These are phyloP conservation scores for Caulochytrium protostelioides DNA, from an alignment of 371 early-diverging fungal species.

Conservation along the genomic window DNA sequence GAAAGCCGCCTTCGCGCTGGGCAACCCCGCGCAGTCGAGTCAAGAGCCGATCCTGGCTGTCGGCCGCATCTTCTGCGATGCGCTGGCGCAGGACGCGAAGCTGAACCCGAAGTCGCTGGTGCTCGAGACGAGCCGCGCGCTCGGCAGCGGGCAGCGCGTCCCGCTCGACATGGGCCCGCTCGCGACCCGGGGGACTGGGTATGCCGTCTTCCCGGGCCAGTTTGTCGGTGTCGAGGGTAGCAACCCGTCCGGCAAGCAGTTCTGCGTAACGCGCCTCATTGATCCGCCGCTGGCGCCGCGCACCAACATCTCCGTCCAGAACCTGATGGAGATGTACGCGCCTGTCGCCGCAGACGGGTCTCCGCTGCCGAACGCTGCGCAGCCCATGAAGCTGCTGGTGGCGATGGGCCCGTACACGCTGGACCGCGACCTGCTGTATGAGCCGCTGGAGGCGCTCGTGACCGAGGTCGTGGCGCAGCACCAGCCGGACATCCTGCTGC, in stretches of 20 bases:
- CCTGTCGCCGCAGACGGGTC: background rate
- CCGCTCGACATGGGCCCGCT: slow-evolving; percentile 31
- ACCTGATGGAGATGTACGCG: slow-evolving; percentile 7
- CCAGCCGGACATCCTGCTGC: slow-evolving; percentile 50
- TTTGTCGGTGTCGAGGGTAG: slow-evolving; percentile 16
- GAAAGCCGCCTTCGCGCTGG: slow-evolving; percentile 10
- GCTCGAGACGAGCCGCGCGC: slow-evolving; percentile 47
- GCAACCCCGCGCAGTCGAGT: slow-evolving; percentile 36
- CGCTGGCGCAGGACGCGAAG: slow-evolving; percentile 18
- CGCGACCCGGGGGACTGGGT: slow-evolving; percentile 1
- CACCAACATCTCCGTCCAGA: slow-evolving; percentile 5
- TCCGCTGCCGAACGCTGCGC: background rate
- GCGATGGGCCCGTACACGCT: slow-evolving; percentile 72
- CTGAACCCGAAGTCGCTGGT: slow-evolving; percentile 44
- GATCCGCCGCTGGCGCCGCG: slow-evolving; percentile 8
- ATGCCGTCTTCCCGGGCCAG: slow-evolving; percentile 25
- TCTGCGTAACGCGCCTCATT: slow-evolving; percentile 8
- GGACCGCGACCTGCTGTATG: slow-evolving; percentile 39
- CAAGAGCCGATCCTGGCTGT: slow-evolving; percentile 33
- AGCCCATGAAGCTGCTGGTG: slow-evolving; percentile 38
- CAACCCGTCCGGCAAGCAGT: slow-evolving; percentile 13
- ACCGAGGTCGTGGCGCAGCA: slow-evolving; percentile 23
- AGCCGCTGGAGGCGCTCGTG: slow-evolving; percentile 51
- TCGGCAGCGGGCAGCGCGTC: slow-evolving; percentile 50
- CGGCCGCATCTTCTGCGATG: slow-evolving; percentile 54